Evolutionary conservation across 176 grass and related monocot species (phyloP).

Genomic region (Oryza nivara): DNA sequence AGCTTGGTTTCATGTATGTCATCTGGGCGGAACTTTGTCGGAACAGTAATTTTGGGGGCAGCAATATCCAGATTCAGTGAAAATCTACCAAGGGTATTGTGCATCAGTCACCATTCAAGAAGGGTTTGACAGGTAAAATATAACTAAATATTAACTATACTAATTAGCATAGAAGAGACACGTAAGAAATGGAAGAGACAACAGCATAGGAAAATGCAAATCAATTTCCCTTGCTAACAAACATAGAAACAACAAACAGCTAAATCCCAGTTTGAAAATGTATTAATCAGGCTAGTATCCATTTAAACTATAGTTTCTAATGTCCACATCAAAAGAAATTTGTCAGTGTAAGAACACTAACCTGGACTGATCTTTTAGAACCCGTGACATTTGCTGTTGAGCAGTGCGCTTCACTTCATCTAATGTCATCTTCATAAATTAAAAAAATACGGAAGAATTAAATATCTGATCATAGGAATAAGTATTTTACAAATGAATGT

Average conservation of each 20-base stretch:
- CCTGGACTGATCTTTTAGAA: slow-evolving; percentile 89
- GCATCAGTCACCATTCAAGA: slow-evolving; percentile 20
- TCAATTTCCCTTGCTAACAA: not conserved
- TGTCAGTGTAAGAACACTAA: slow-evolving; percentile 40
- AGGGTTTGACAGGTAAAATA: slow-evolving; percentile 15
- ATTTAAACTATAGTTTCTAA: not conserved
- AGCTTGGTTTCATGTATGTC: slow-evolving; percentile 86
- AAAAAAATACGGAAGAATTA: slow-evolving; percentile 33
- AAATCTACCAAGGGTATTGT: slow-evolving; percentile 60
- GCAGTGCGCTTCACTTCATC: slow-evolving; percentile 94
- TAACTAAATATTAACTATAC: slow-evolving; percentile 8
- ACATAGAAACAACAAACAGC: slow-evolving; percentile 18
- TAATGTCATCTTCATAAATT: slow-evolving; percentile 78
- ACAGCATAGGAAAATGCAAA: slow-evolving; percentile 1
- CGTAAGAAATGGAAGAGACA: not conserved
- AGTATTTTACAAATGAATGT: slow-evolving; percentile 39
- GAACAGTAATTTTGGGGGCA: slow-evolving; percentile 95
- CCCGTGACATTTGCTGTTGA: slow-evolving; percentile 86
- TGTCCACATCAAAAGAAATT: not conserved
- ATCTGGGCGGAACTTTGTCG: slow-evolving; percentile 86
- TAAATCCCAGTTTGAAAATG: slow-evolving; percentile 21
- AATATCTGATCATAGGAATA: slow-evolving; percentile 30
- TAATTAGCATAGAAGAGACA: slow-evolving; percentile 26
- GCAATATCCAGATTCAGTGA: slow-evolving; percentile 96
- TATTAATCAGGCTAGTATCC: slow-evolving; percentile 6